Conservation (phyloP, 2,329 filamentous ascomycete species). For the Cordyceps pruinosa region DNA sequence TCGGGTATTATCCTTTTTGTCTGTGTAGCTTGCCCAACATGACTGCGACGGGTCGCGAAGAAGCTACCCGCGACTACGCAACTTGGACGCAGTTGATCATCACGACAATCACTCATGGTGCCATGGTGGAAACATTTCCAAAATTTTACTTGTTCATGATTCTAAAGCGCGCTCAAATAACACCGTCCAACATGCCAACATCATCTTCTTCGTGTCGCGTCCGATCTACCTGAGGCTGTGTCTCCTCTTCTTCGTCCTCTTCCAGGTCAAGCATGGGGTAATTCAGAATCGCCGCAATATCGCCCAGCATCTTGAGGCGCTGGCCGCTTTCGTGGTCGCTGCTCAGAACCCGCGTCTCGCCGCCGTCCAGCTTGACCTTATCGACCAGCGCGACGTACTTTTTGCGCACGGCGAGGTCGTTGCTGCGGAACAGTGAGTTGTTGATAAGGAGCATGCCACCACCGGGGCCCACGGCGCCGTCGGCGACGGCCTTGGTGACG, state of each 20-base stretch:
- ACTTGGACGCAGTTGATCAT: too few relatives aligned
- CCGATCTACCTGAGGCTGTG: slow-evolving; percentile 12
- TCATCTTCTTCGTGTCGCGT: slow-evolving; percentile 23
- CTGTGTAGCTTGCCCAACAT: too few relatives aligned
- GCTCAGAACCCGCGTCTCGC: slow-evolving; percentile 82
- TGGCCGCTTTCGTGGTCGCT: slow-evolving; percentile 91
- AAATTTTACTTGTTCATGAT: not conserved
- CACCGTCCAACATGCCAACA: slow-evolving; percentile 25
- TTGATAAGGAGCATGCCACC: slow-evolving; percentile 81
- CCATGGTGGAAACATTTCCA: not conserved
- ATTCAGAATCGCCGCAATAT: slow-evolving; percentile 83
- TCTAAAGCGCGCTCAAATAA: slow-evolving; percentile 22
- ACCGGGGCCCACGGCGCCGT: slow-evolving; percentile 81
- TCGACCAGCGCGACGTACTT: slow-evolving; percentile 83
- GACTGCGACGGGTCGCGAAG: too few relatives aligned
- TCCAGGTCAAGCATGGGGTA: slow-evolving; percentile 81
- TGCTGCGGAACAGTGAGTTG: slow-evolving; percentile 78
- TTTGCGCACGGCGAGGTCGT: slow-evolving; percentile 68
- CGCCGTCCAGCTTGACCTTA: slow-evolving; percentile 77
- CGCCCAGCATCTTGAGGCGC: slow-evolving; percentile 73
- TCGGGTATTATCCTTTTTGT: too few relatives aligned
- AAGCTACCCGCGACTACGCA: too few relatives aligned
- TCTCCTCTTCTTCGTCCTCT: slow-evolving; percentile 50
- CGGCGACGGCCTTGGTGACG: slow-evolving; percentile 73
- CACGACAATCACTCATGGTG: too few relatives aligned